Percentiles rank a stretch among this genome's conserved stretches.
Conservation (phyloP, 2,329 filamentous ascomycete genomes). For the Trichophyton verrucosum region DNA sequence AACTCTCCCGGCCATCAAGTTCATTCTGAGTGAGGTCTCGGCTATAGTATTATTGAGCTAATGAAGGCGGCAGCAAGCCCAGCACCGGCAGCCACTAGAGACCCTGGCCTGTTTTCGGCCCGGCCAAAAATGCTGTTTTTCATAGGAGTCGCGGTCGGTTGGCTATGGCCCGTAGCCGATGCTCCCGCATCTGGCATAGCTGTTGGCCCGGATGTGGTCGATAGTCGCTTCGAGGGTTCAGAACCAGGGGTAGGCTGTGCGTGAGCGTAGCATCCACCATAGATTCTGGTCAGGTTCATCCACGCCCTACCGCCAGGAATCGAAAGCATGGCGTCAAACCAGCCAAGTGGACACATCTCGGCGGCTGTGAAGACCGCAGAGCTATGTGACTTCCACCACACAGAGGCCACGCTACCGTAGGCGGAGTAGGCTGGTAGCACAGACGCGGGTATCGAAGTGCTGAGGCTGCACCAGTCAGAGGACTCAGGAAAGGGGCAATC, state of each 20-base stretch:
- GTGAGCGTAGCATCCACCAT: slow-evolving; percentile 4
- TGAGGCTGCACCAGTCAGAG: slow-evolving; percentile 5
- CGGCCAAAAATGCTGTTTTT: not conserved
- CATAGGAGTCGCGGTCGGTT: not conserved
- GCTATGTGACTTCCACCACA: slow-evolving; percentile 5
- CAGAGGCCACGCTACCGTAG: slow-evolving; percentile 3
- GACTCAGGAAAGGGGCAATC: slow-evolving; percentile 5
- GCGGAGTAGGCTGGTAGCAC: not conserved
- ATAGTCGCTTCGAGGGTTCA: not conserved
- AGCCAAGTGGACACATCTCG: not conserved
- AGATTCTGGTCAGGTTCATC: slow-evolving; percentile 5
- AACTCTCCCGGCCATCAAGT: not conserved
- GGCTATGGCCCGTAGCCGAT: not conserved
- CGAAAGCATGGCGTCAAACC: not conserved
- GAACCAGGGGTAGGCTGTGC: not conserved
- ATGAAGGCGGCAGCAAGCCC: not conserved
- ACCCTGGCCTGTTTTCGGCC: not conserved
- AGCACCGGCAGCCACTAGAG: not conserved
- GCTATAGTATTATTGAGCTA: not conserved
- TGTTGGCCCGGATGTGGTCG: not conserved
- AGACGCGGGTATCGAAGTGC: not conserved
- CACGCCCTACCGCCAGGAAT: slow-evolving; percentile 3
- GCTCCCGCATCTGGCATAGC: not conserved
- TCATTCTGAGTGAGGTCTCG: not conserved
- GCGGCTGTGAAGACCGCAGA: slow-evolving; percentile 3